Base-by-base conservation (phyloP, 2,329 filamentous ascomycete species). In the Colletotrichum horii region DNA sequence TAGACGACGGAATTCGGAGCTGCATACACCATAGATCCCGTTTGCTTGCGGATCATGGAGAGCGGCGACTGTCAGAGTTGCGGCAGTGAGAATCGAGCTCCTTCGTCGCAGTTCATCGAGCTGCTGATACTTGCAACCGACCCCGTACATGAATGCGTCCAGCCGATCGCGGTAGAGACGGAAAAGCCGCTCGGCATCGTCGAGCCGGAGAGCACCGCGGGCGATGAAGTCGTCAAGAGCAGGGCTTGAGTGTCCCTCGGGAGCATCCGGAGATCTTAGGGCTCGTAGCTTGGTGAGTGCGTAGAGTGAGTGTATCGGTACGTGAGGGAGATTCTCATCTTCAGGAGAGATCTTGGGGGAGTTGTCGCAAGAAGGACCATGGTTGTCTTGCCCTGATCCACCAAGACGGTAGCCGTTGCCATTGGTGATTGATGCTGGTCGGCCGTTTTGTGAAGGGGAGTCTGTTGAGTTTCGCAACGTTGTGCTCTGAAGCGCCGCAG, bases 21-120 rank as follows among this genome's bases (percentile, higher is more conserved):
- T 90, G 80, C 90, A 92, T 2, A 85, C 81, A 5, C 87, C 87
- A 34, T 92, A 88, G 4, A 89, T 85, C 16, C 85, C 84, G 15
- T 89, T 88, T 8, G 87, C 87, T 28, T 87, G 85, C 2, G 89
- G 87, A 28, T 91, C 89, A 77, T 92, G 91, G 4, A 92, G 84
- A 0, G 91, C 90, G 4, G 90, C 88, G 1, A 93, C 90, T 0
- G 90, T 90, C 8, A 91, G 85, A 26, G 91, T 89, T 1, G 89
- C 88, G 1, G 88, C 89, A 0, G 90, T 88, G 14, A 93, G 83
- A 3, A 92, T 83, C 0, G 89, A 87, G 3, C 90, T 92, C 19
- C 87, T 87, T 22, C 88, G 87, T 19, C 91, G 88, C 12, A 92
- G 83, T 8, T 87, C 88, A 0, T 87, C 87, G 3, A 91, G 81